Conservation (phyloP, 176 grass and related monocot genomes). For the Guadua angustifolia region DNA sequence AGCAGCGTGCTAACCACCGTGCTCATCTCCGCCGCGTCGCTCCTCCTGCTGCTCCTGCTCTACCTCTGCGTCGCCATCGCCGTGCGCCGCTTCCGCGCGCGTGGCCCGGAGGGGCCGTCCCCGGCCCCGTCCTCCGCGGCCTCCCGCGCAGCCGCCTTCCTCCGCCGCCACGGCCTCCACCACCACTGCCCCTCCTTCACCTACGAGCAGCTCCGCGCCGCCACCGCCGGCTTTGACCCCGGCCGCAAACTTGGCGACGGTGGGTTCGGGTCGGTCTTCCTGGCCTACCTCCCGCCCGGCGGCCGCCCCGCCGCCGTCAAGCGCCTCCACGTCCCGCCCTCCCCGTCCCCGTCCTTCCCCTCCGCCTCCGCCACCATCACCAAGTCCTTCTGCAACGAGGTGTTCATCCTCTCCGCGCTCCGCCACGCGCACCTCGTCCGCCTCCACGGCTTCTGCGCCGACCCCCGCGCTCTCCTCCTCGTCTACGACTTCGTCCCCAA, state of each 20-base stretch:
- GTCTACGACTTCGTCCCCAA: slow-evolving; percentile 97
- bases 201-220: slow-evolving; percentile 76
- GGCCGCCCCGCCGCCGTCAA: slow-evolving; percentile 78
- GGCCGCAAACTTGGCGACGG: slow-evolving; percentile 83
- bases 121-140: slow-evolving; percentile 42
- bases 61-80: slow-evolving; percentile 61
- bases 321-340: slow-evolving; percentile 71
- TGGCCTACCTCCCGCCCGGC: slow-evolving; percentile 56
- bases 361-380: slow-evolving; percentile 61
- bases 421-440: slow-evolving; percentile 89
- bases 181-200: slow-evolving; percentile 69
- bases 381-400: slow-evolving; percentile 94
- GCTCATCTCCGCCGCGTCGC: slow-evolving; percentile 45
- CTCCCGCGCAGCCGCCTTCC: slow-evolving; percentile 61
- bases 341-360: slow-evolving; percentile 50
- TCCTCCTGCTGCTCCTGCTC: slow-evolving; percentile 61
- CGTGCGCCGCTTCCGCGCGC: slow-evolving; percentile 49
- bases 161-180: slow-evolving; percentile 62
- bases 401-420: slow-evolving; percentile 91
- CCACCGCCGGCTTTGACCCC: slow-evolving; percentile 71
- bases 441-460: slow-evolving; percentile 89
- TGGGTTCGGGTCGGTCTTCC: slow-evolving; percentile 80
- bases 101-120: not conserved
- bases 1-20: slow-evolving; percentile 42
- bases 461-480: slow-evolving; percentile 84